Evolutionary conservation across 1,139 yeast species (phyloP).

Genomic region (Kodamaea sp.): DNA sequence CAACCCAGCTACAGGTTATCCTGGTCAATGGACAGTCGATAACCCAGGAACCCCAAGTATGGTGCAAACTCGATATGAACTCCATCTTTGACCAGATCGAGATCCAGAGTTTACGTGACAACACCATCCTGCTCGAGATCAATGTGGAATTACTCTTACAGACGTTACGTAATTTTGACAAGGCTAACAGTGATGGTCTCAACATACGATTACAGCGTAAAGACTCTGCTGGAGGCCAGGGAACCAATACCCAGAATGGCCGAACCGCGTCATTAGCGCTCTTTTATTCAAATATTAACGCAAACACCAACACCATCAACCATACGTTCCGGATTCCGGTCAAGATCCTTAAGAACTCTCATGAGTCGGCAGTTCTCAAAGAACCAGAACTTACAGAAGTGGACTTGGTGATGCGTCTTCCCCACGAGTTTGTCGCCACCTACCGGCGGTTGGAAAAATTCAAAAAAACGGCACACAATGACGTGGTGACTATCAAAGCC

Average conservation of each 20-base stretch:
- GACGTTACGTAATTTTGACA: conserved; percentile 54
- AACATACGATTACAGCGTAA: conserved; percentile 54
- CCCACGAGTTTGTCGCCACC: conserved; percentile 46
- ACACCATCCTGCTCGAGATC: conserved; percentile 54
- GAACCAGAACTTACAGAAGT: conserved; percentile 54
- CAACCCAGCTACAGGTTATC: conserved; percentile 46
- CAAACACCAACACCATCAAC: conserved; percentile 40
- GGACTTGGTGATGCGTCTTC: conserved; percentile 52
- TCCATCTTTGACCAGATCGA: conserved; percentile 52
- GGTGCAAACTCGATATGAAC: conserved; percentile 53
- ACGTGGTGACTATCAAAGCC: conserved; percentile 35
- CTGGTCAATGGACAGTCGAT: conserved; percentile 43
- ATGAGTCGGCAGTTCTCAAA: conserved; percentile 36
- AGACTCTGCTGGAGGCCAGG: conserved; percentile 33
- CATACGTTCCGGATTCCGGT: conserved; percentile 65
- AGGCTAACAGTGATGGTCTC: conserved; percentile 51
- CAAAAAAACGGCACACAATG: conserved; percentile 32
- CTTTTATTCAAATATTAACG: conserved; percentile 42
- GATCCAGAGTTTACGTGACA: conserved; percentile 46
- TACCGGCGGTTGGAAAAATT: conserved; percentile 61
- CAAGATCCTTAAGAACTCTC: conserved; percentile 47
- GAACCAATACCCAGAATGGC: conserved; percentile 25
- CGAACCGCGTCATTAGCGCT: conserved; percentile 55
- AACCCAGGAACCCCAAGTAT: conserved; percentile 58
- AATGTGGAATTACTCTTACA: conserved; percentile 57